Evolutionary conservation across 352 stramenopile genomes (phyloP).

Genomic region (Globisporangium polare): DNA sequence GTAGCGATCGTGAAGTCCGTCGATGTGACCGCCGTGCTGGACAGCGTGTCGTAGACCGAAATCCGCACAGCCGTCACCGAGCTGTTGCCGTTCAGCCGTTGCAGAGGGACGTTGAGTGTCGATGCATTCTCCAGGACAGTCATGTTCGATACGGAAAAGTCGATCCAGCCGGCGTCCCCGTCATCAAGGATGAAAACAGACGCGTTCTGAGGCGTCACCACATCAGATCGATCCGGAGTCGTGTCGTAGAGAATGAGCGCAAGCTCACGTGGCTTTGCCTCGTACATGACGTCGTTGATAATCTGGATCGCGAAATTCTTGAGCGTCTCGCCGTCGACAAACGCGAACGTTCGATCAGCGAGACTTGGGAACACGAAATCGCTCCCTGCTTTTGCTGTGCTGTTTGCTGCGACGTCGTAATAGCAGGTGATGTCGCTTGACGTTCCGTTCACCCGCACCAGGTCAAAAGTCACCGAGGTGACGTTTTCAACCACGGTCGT

Average conservation of each 20-base stretch:
- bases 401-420: slow-evolving; percentile 17
- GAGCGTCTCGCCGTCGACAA: slow-evolving; percentile 29
- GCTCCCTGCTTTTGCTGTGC: slow-evolving; percentile 21
- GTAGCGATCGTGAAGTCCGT: slow-evolving; percentile 29
- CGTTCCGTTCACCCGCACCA: slow-evolving; percentile 47
- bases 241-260: slow-evolving; percentile 35
- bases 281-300: slow-evolving; percentile 36
- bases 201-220: slow-evolving; percentile 14
- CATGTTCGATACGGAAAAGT: slow-evolving; percentile 25
- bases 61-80: slow-evolving; percentile 27
- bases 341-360: slow-evolving; percentile 21
- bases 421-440: slow-evolving; percentile 38
- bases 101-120: slow-evolving; percentile 25
- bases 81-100: slow-evolving; percentile 30
- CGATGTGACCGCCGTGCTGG: slow-evolving; percentile 19
- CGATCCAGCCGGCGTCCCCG: slow-evolving; percentile 47
- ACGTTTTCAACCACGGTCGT: slow-evolving; percentile 41
- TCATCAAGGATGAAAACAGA: slow-evolving; percentile 46
- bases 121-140: slow-evolving; percentile 25
- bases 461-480: slow-evolving; percentile 23
- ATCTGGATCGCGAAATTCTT: slow-evolving; percentile 40
- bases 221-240: slow-evolving; percentile 26
- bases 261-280: slow-evolving; percentile 22
- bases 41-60: background rate
- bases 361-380: slow-evolving; percentile 33